Evolutionary conservation across 148 eudicot genomes (phyloP).

Genomic region (Hydrangea macrophylla): DNA sequence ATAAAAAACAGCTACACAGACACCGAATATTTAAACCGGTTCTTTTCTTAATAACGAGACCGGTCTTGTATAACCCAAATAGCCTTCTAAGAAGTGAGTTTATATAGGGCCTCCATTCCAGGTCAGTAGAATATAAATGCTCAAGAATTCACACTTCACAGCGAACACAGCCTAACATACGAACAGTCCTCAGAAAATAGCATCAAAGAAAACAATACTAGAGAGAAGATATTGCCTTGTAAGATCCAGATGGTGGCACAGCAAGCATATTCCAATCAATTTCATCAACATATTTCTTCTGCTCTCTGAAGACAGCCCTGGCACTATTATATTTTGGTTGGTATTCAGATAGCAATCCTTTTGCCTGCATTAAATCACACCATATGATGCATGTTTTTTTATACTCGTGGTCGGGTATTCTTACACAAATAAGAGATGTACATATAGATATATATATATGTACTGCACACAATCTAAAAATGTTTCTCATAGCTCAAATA

Average conservation of each 20-base stretch:
- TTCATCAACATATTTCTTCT: constrained; percentile 87
- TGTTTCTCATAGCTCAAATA: no score
- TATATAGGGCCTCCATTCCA: no score
- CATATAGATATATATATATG: neutral
- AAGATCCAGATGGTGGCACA: constrained; percentile 82
- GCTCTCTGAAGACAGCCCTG: constrained; percentile 93
- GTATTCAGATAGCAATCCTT: constrained; percentile 87
- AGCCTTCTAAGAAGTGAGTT: no score
- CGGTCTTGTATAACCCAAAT: no score
- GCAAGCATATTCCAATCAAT: constrained; percentile 99
- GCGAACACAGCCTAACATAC: no score
- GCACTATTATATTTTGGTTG: constrained; percentile 97
- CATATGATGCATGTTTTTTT: neutral
- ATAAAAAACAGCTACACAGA: no score
- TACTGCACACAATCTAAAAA: no score
- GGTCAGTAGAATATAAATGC: no score
- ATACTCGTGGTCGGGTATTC: neutral
- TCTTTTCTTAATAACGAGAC: no score
- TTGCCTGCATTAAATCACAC: constrained; percentile 62
- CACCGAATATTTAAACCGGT: no score
- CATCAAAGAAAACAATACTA: neutral
- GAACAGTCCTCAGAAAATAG: no score
- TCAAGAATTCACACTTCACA: no score
- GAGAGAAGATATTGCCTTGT: constrained; percentile 47
- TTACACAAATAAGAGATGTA: neutral